phyloP scores from a whole-genome alignment of 495 filamentous ascomycete genomes.

The Aspergillus mulundensis region DNA sequence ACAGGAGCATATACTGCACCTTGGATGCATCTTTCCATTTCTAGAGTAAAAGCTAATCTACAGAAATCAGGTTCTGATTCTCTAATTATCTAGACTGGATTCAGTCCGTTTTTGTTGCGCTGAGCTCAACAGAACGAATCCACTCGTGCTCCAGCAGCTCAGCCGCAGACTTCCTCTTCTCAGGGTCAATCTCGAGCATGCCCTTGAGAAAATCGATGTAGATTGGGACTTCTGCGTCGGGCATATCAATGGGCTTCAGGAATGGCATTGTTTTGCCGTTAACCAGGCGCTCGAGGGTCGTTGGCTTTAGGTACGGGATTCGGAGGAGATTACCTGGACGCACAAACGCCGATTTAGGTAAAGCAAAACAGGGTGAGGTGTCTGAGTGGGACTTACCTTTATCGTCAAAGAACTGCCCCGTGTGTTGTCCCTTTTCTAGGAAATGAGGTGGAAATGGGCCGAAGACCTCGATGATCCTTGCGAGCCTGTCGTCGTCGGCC shows the following conservation, averaged over 20 bases:
- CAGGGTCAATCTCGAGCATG: constrained; percentile 21
- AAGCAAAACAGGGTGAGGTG: neutral
- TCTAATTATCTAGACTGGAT: too few relatives aligned
- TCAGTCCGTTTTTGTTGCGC: neutral
- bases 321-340: constrained; percentile 18
- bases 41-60: too few relatives aligned
- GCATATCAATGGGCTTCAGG: constrained; percentile 18
- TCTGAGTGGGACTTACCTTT: constrained; percentile 7
- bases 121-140: neutral
- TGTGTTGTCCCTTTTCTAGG: constrained; percentile 8
- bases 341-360: constrained; percentile 3
- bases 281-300: constrained; percentile 20
- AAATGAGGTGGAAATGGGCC: constrained; percentile 19
- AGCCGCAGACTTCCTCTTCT: constrained; percentile 19
- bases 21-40: too few relatives aligned
- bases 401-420: constrained; percentile 17
- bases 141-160: constrained; percentile 24
- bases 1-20: too few relatives aligned
- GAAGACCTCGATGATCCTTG: constrained; percentile 17
- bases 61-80: too few relatives aligned
- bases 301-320: constrained; percentile 21
- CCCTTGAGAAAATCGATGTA: constrained; percentile 32
- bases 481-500: constrained; percentile 21
- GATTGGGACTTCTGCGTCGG: constrained; percentile 21
- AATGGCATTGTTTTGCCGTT: constrained; percentile 22